Evolutionary conservation across 1,139 yeast genomes (phyloP), one percentile per base, ranked within the genome.

Genomic region (Blastobotrys elegans): DNA sequence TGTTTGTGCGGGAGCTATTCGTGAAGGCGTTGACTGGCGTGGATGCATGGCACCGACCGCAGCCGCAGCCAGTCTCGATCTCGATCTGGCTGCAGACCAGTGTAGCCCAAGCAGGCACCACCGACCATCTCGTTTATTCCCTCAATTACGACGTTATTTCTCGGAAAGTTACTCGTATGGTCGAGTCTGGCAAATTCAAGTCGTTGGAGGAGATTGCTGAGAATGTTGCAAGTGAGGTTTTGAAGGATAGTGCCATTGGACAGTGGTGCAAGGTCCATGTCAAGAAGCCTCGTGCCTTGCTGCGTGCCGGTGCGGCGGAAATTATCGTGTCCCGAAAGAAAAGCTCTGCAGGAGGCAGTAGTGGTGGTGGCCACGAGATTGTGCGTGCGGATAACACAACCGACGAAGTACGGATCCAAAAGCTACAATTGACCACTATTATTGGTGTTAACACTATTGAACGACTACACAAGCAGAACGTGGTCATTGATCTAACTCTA

Each of bases 401-500:
- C 5, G 86, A 80, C 56, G 55, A 58, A 10, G 70, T 84, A 6
- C 64, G 61, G 27, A 76, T 84, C 32, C 70, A 71, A 26, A 76
- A 77, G 13, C 68, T 90, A 44, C 73, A 76, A 47, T 66, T 86
- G 26, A 74, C 84, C 44, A 84, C 96, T 0, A 74, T 89, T 35
- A 85, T 92, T 56, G 98, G 98, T 2, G 94, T 92, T 7, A 90
- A 88, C 68, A 84, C 90, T 1, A 86, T 89, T 66, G 98, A 92
- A 63, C 72, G 97, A 52, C 66, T 82, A 31, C 83, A 84, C 59
- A 79, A 79, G 56, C 98, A 92, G 65, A 80, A 77, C 51, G 84
- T 87, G 8, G 73, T 79, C 22, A 70, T 90, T 30, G 85, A 83
- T 54, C 63, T 82, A 50, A 65, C 70, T 3, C 63, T 73, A 17